Percentiles rank a stretch among this genome's conserved stretches.
Conservation (phyloP, 345 rosid species). For the Linum tenue region DNA sequence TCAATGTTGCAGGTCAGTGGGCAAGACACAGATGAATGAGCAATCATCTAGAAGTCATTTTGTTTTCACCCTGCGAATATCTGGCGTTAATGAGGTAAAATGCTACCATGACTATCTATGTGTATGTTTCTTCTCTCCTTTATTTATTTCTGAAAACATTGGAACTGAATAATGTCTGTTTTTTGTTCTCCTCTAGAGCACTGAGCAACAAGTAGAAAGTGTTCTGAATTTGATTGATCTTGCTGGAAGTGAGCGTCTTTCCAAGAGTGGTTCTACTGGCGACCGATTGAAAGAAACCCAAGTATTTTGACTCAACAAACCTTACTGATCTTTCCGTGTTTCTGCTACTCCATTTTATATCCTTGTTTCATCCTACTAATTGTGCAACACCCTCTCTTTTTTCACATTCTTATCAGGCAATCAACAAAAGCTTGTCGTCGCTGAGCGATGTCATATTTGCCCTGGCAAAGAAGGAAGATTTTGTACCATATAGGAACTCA, state of each 20-base stretch:
- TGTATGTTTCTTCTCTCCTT: background rate
- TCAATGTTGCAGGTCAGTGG: conserved; percentile 57
- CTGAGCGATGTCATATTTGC: conserved; percentile 87
- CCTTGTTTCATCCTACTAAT: background rate
- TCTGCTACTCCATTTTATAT: no score
- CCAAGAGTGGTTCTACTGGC: conserved; percentile 94
- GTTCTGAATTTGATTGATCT: conserved; percentile 94
- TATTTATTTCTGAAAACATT: background rate
- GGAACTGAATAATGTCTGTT: conserved; percentile 8
- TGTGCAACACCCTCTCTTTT: background rate
- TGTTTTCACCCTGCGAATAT: conserved; percentile 78
- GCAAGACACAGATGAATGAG: conserved; percentile 92
- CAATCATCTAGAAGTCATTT: conserved; percentile 97
- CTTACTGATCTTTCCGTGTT: background rate
- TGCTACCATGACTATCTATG: background rate
- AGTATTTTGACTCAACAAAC: conserved; percentile 26
- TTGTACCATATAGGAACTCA: conserved; percentile 85
- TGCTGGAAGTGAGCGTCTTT: conserved; percentile 97
- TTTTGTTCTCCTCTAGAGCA: conserved; percentile 38
- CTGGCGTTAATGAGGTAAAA: conserved; percentile 78
- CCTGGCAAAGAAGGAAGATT: conserved; percentile 87
- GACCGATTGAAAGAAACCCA: conserved; percentile 94
- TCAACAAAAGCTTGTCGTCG: conserved; percentile 85
- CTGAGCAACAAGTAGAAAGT: conserved; percentile 95
- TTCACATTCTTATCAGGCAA: conserved; percentile 44